Evolutionary conservation across 768 basidiomycete genomes (phyloP).

Genomic region (Naganishia randhawae): DNA sequence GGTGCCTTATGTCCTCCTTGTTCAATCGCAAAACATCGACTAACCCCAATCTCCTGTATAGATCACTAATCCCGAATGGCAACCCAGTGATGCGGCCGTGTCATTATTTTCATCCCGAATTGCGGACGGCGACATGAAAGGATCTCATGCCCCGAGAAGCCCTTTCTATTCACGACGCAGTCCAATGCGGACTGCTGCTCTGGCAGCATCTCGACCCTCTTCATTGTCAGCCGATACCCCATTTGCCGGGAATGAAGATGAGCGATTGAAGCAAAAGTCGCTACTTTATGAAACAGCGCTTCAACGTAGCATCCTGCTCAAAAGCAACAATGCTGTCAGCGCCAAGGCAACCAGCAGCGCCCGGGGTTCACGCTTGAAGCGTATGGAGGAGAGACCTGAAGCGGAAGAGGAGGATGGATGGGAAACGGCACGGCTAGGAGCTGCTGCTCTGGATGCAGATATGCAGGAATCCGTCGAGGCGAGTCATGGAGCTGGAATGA

Average conservation of each 20-base stretch:
- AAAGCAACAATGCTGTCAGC: background rate
- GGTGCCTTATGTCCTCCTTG: constrained; percentile 15
- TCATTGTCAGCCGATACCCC: constrained; percentile 16
- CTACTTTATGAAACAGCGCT: constrained; percentile 42
- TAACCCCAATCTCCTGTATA: constrained; percentile 16
- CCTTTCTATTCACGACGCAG: constrained; percentile 1
- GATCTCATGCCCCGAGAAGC: background rate
- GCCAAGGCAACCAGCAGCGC: background rate
- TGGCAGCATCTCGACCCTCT: constrained; percentile 54
- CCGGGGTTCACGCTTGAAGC: constrained; percentile 23
- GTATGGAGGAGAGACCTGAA: constrained; percentile 32
- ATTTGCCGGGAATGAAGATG: constrained; percentile 29
- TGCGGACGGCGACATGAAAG: constrained; percentile 40
- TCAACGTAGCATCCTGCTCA: constrained; percentile 31
- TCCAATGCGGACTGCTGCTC: background rate
- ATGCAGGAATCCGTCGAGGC: constrained; percentile 6
- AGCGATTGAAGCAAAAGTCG: constrained; percentile 35
- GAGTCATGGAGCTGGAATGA: constrained; percentile 70
- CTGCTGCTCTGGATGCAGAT: background rate
- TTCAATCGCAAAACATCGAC: constrained; percentile 7
- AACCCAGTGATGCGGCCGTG: constrained; percentile 80
- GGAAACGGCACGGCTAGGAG: constrained; percentile 34
- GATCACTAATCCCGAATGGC: constrained; percentile 95
- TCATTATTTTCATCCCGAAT: constrained; percentile 85
- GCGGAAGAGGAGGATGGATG: constrained; percentile 58